phyloP scores from a whole-genome alignment of 2,329 filamentous ascomycete genomes.

The Lasiodiplodia sp. region DNA sequence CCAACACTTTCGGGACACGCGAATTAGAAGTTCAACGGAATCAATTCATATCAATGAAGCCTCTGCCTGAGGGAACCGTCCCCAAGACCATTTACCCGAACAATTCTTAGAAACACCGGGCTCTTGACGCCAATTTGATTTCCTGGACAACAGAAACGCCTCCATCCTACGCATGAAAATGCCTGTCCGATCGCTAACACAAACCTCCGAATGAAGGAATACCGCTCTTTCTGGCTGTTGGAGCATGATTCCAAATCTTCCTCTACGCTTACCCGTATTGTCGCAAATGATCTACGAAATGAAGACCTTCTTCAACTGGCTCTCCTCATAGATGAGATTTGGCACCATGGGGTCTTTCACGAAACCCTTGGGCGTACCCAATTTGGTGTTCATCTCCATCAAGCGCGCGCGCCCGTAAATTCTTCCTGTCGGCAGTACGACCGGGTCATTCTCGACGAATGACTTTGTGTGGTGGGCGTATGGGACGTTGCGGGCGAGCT shows the following conservation, averaged over 20 bases:
- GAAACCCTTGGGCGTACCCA: slow-evolving; percentile 70
- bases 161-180: neutral
- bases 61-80: neutral
- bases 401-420: slow-evolving; percentile 82
- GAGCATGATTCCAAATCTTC: neutral
- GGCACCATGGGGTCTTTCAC: slow-evolving; percentile 79
- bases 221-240: too few relatives aligned
- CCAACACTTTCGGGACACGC: neutral
- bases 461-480: slow-evolving; percentile 97
- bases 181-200: slow-evolving; percentile 1
- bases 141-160: neutral
- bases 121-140: neutral
- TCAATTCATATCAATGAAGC: neutral
- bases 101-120: neutral
- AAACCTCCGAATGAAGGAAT: neutral
- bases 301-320: slow-evolving; percentile 83
- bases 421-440: slow-evolving; percentile 85
- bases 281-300: slow-evolving; percentile 67
- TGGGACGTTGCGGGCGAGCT: slow-evolving; percentile 84
- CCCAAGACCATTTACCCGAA: too few relatives aligned
- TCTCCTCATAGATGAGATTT: slow-evolving; percentile 65
- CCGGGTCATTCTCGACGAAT: slow-evolving; percentile 84
- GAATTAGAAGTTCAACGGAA: neutral
- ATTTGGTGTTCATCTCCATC: slow-evolving; percentile 78
- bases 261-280: neutral